Conservation (phyloP, 2,329 filamentous ascomycete genomes). For the Cladosporium sp. region DNA sequence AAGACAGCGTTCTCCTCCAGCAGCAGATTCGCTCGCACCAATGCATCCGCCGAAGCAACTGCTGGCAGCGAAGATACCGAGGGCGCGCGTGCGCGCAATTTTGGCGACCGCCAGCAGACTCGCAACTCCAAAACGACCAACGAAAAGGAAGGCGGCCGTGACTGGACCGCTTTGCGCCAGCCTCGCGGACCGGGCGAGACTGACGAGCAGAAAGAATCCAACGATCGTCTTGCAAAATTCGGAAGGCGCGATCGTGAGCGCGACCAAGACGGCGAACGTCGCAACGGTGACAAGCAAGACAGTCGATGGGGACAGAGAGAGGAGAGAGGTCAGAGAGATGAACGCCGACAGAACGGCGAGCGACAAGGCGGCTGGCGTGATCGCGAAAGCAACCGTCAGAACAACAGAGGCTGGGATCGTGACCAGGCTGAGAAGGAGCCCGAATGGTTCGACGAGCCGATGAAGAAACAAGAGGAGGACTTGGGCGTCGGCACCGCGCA, state of each 20-base stretch:
- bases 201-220: constrained; percentile 67
- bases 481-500: constrained; percentile 47
- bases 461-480: constrained; percentile 65
- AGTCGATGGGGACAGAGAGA: constrained; percentile 55
- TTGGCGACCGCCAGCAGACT: constrained; percentile 47
- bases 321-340: constrained; percentile 43
- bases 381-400: constrained; percentile 42
- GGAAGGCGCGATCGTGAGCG: constrained; percentile 33
- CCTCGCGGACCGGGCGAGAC: constrained; percentile 48
- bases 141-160: constrained; percentile 41
- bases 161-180: constrained; percentile 72
- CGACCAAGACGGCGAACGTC: constrained; percentile 56
- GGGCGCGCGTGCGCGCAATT: constrained; percentile 42
- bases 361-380: constrained; percentile 63
- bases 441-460: constrained; percentile 77
- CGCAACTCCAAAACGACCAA: constrained; percentile 40
- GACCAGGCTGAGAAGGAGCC: constrained; percentile 75
- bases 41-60: constrained; percentile 38
- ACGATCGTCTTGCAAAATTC: constrained; percentile 56
- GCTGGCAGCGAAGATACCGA: constrained; percentile 37
- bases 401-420: constrained; percentile 58
- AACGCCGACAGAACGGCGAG: constrained; percentile 44
- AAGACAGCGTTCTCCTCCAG: constrained; percentile 82
- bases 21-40: constrained; percentile 51
- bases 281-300: constrained; percentile 74